phyloP scores from a whole-genome alignment of 352 stramenopile species.

The Albugo candida region DNA sequence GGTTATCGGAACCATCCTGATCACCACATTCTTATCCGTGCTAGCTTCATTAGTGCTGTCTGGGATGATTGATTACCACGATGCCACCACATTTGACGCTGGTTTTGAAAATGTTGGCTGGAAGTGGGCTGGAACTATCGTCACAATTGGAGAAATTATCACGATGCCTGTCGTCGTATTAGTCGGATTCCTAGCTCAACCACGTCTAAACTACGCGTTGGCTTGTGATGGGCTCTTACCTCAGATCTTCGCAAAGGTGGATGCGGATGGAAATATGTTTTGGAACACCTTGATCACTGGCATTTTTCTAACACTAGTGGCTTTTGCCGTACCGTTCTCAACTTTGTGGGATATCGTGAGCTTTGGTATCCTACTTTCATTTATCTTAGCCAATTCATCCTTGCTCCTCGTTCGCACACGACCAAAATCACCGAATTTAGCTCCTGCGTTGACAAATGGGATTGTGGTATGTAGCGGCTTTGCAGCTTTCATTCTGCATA shows the following conservation, averaged over 20 bases:
- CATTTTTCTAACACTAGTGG: conserved; percentile 6
- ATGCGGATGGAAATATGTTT: conserved; percentile 17
- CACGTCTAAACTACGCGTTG: conserved; percentile 46
- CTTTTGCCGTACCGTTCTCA: conserved; percentile 15
- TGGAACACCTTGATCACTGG: conserved; percentile 6
- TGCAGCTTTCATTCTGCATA: conserved; percentile 20
- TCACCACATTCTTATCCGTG: conserved; percentile 13
- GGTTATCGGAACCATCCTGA: conserved; percentile 34
- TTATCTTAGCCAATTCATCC: conserved; percentile 24
- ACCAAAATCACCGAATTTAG: neutral
- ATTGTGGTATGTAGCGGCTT: neutral
- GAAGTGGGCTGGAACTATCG: conserved; percentile 18
- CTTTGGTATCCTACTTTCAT: conserved; percentile 22
- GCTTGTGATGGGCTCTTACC: conserved; percentile 57
- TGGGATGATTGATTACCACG: conserved; percentile 29
- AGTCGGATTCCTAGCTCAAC: conserved; percentile 54
- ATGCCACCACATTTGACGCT: conserved; percentile 2
- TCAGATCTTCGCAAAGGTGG: conserved; percentile 22
- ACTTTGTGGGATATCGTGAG: conserved; percentile 20
- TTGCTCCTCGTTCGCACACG: conserved; percentile 11
- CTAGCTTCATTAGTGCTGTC: conserved; percentile 45
- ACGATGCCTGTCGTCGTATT: conserved; percentile 65
- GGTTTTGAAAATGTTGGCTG: conserved; percentile 2
- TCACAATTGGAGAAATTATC: conserved; percentile 36
- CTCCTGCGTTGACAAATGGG: neutral